These are phyloP conservation scores for Starmerella sirachaensis DNA, from an alignment of 805 yeast species.

Conservation along the genomic window DNA sequence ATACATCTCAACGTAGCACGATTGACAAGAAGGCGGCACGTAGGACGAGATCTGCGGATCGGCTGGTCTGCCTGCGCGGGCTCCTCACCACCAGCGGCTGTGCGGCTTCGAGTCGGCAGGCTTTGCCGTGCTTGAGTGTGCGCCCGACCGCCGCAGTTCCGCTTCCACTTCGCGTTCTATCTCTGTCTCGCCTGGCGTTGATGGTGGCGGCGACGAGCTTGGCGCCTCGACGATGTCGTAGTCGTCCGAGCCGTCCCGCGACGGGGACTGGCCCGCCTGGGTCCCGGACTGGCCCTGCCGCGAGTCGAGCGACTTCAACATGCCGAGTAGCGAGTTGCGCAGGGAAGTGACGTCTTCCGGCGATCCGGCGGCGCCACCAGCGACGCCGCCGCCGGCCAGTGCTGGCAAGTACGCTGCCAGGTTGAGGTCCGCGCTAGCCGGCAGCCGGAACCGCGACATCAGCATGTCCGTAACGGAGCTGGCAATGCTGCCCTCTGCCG, in stretches of 20 bases:
- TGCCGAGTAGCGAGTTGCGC: constrained; percentile 14
- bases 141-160: neutral
- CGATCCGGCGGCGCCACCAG: neutral
- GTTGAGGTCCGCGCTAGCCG: constrained; percentile 19
- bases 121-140: neutral
- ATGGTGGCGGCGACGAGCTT: constrained; percentile 7
- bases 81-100: constrained; percentile 7
- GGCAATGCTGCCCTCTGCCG: neutral
- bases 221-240: constrained; percentile 17
- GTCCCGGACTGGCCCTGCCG: neutral
- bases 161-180: constrained; percentile 17
- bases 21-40: too few species aligned
- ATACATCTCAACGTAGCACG: too few species aligned
- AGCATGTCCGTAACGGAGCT: constrained; percentile 16
- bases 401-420: constrained; percentile 18
- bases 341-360: constrained; percentile 7
- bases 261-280: too few species aligned
- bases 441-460: constrained; percentile 24
- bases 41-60: too few species aligned
- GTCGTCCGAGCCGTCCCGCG: constrained; percentile 13
- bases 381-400: constrained; percentile 2
- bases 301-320: constrained; percentile 16
- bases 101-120: neutral
- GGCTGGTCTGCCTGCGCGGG: too few species aligned
- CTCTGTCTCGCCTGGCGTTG: constrained; percentile 10